Conservation (phyloP, 371 early-diverging fungal genomes). For the Rhizopus sp. region DNA sequence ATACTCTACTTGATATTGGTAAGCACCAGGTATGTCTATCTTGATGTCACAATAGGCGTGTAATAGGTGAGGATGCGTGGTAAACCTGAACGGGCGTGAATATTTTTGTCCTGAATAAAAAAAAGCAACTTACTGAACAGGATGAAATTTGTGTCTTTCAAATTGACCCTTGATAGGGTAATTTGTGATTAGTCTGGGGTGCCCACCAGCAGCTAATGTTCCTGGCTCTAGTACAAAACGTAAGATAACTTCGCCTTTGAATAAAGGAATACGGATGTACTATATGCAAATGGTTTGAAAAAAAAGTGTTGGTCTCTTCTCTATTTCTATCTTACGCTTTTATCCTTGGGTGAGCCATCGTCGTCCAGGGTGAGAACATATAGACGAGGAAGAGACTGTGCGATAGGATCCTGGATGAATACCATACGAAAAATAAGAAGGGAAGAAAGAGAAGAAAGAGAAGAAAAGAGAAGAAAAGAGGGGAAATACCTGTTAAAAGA, state of each 20-base stretch:
- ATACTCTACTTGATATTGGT: slow-evolving; percentile 85
- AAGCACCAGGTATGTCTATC: slow-evolving; percentile 76
- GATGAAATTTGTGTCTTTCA: slow-evolving; percentile 43
- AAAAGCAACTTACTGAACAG: slow-evolving; percentile 36
- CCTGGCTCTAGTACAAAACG: slow-evolving; percentile 85
- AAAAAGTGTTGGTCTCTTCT: slow-evolving; percentile 6
- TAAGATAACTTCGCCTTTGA: slow-evolving; percentile 63
- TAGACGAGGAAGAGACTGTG: slow-evolving; percentile 20
- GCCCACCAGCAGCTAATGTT: slow-evolving; percentile 64
- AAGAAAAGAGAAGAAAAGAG: slow-evolving; percentile 13
- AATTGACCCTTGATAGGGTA: slow-evolving; percentile 72
- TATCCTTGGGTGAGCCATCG: slow-evolving; percentile 60
- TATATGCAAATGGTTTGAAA: slow-evolving; percentile 33
- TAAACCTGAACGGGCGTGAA: slow-evolving; percentile 24
- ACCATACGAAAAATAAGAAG: too few relatives aligned
- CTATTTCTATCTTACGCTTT: slow-evolving; percentile 43
- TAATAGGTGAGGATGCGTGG: slow-evolving; percentile 33
- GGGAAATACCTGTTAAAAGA: not conserved
- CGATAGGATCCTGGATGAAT: slow-evolving; percentile 2
- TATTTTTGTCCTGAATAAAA: not conserved
- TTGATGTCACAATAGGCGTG: slow-evolving; percentile 76
- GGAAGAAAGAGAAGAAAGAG: slow-evolving; percentile 11
- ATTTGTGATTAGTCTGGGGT: slow-evolving; percentile 73
- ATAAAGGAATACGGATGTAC: slow-evolving; percentile 84
- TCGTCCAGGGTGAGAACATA: slow-evolving; percentile 57